Base-by-base conservation (phyloP, 2,329 filamentous ascomycete species). In the Cercospora beticola region DNA sequence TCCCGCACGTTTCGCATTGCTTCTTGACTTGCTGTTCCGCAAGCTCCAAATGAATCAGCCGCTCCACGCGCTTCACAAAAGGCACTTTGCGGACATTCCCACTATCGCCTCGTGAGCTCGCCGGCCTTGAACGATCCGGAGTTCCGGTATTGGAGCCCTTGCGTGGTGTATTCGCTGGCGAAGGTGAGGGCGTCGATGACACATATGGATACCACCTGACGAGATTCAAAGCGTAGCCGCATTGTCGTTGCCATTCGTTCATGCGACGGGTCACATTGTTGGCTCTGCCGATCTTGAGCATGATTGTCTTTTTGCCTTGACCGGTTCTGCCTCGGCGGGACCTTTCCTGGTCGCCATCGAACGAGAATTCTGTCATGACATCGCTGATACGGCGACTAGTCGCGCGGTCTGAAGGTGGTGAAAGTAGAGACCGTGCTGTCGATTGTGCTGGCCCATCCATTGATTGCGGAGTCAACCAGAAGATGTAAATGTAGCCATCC, bases 401-500 rank as follows among this genome's bases (percentile, higher is more conserved):
- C 3, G 71, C 68, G 10, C 62, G 68, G n/a, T 61, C 54, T 21
- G 54, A 62, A 16, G 69, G 74, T 62, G 74, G 70, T 6, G 78
- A 66, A 16, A 80, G 72, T 4, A 80, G 69, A 1, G 76, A 78
- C 30, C 74, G 72, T 6, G 79, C 63, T 79, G 80, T 54, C 4
- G 76, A 74, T 26, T 80, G 52, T 90, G 84, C 82, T 0, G 86
- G 79, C 0, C 84, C 78, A 7, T 87, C 81, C 2, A 85, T 86
- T 40, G 86, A 84, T 33, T 93, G 89, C 1, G 75, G 76, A 0
- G 93, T 97, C 23, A 97, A 86, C 93, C 94, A 97, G 85, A 98
- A 99, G 80, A 99, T 97, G 85, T 99, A 99, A 73, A 99, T 98
- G 82, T 95, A 99, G 43, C 95, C 95, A 12, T 90, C 84, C 74